Conservation (phyloP, 83 land plant species). For the Picea mariana region DNA sequence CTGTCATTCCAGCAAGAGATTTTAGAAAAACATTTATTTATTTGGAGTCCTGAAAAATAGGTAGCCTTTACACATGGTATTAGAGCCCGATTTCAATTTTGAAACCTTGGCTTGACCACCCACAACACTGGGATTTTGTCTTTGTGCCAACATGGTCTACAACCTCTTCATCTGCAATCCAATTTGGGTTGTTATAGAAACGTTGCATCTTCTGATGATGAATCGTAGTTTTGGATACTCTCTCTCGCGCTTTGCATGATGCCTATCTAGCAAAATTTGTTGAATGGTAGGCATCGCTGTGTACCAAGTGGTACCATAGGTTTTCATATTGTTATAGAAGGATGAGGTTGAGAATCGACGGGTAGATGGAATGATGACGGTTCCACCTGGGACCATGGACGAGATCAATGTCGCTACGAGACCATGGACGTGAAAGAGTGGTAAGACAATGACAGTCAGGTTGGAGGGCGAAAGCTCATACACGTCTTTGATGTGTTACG, state of each 20-base stretch:
- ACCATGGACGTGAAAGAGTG: conserved; percentile 97
- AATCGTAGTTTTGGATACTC: too few species aligned
- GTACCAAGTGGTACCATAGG: conserved; percentile 85
- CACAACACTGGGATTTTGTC: too few species aligned
- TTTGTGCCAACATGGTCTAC: too few species aligned
- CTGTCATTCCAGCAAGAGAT: too few species aligned
- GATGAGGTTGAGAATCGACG: conserved; percentile 92
- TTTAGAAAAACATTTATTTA: too few species aligned
- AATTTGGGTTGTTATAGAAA: too few species aligned
- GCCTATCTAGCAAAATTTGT: conserved; percentile 88
- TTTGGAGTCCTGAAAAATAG: too few species aligned
- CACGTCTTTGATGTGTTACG: conserved; percentile 60
- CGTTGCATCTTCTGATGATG: too few species aligned
- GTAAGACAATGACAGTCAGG: conserved; percentile 80
- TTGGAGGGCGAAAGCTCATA: conserved; percentile 72
- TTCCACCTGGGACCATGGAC: conserved; percentile 78
- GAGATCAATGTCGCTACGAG: conserved; percentile 69
- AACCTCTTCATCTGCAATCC: too few species aligned
- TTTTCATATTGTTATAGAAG: conserved; percentile 87
- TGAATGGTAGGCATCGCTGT: conserved; percentile 98
- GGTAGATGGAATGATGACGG: conserved; percentile 83
- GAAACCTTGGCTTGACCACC: too few species aligned
- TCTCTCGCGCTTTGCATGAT: conserved; percentile 9
- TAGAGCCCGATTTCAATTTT: too few species aligned
- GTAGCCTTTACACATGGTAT: too few species aligned